Conservation (phyloP, 1,284 basidiomycete genomes). For the Pseudozyma hubeiensis region DNA sequence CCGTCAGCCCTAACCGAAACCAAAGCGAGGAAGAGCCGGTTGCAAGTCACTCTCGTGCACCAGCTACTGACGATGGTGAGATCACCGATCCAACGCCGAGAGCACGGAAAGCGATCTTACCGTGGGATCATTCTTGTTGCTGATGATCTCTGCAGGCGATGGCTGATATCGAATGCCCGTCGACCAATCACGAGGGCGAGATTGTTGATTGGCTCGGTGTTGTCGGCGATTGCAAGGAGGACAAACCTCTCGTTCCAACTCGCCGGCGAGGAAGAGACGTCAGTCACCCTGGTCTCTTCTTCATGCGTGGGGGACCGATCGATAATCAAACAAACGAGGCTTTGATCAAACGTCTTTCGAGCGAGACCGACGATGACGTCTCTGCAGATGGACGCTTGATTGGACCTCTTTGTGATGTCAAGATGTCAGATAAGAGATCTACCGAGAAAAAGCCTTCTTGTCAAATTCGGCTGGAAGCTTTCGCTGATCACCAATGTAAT, state of each 20-base stretch:
- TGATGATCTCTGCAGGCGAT: slow-evolving; percentile 8
- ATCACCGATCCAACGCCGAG: slow-evolving; percentile 18
- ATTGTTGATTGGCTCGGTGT: slow-evolving; percentile 15
- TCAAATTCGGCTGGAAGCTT: neutral
- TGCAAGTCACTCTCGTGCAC: neutral
- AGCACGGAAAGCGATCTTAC: neutral
- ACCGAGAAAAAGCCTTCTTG: slow-evolving; percentile 1
- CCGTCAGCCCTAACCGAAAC: too few relatives aligned
- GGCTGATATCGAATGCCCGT: slow-evolving; percentile 12
- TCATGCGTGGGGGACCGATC: slow-evolving; percentile 21
- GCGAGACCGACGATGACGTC: neutral
- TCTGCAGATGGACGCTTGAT: neutral
- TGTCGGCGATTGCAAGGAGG: slow-evolving; percentile 5
- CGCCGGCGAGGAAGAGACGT: slow-evolving; percentile 4
- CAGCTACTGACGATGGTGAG: neutral
- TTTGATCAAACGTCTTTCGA: neutral
- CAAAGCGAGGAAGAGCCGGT: slow-evolving; percentile 11
- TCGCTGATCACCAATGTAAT: neutral
- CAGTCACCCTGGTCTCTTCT: neutral
- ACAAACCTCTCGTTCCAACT: neutral
- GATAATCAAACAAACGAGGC: slow-evolving; percentile 20
- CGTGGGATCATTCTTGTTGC: slow-evolving; percentile 3
- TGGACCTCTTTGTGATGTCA: slow-evolving; percentile 1
- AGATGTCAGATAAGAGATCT: slow-evolving; percentile 20
- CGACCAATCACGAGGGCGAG: slow-evolving; percentile 26